Conservation (phyloP, 202 grass and related monocot species). For the Panicum virgatum region DNA sequence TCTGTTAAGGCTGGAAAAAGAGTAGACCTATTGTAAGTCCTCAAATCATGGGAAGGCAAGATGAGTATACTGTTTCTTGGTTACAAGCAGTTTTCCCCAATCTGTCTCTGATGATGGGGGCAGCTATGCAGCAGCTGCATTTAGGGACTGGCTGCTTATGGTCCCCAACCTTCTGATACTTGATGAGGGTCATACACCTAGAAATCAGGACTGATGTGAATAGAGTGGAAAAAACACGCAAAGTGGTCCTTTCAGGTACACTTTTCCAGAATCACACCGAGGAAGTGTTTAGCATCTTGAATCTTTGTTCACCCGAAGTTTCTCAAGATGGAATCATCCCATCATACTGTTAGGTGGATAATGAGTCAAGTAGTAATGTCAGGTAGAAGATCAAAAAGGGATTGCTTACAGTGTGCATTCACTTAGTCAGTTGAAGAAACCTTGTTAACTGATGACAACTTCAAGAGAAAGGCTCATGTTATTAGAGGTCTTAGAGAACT, state of each 20-base stretch:
- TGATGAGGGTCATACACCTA: conserved; percentile 91
- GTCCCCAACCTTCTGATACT: conserved; percentile 82
- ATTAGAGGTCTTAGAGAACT: conserved; percentile 86
- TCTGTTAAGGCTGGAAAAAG: conserved; percentile 83
- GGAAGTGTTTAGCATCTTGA: conserved; percentile 89
- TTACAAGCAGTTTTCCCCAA: conserved; percentile 83
- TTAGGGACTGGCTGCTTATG: conserved; percentile 71
- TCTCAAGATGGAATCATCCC: conserved; percentile 67
- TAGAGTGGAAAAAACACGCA: conserved; percentile 80
- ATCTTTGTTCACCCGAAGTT: conserved; percentile 96
- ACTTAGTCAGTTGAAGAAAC: conserved; percentile 67
- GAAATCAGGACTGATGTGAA: conserved; percentile 78
- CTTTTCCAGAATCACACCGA: conserved; percentile 87
- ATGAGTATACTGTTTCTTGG: conserved; percentile 91
- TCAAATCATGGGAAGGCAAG: conserved; percentile 75
- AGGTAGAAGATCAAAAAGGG: conserved; percentile 53
- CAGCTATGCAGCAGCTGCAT: conserved; percentile 59
- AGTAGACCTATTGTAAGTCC: conserved; percentile 69
- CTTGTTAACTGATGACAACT: conserved; percentile 62
- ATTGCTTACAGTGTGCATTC: conserved; percentile 45
- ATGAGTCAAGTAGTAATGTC: conserved; percentile 78
- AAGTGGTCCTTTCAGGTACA: conserved; percentile 95
- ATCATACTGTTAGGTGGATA: conserved; percentile 62
- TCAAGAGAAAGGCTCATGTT: conserved; percentile 78
- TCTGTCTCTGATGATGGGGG: conserved; percentile 56